Base-by-base conservation (phyloP, 208 protist species). In the Wallacemonas sp. region DNA sequence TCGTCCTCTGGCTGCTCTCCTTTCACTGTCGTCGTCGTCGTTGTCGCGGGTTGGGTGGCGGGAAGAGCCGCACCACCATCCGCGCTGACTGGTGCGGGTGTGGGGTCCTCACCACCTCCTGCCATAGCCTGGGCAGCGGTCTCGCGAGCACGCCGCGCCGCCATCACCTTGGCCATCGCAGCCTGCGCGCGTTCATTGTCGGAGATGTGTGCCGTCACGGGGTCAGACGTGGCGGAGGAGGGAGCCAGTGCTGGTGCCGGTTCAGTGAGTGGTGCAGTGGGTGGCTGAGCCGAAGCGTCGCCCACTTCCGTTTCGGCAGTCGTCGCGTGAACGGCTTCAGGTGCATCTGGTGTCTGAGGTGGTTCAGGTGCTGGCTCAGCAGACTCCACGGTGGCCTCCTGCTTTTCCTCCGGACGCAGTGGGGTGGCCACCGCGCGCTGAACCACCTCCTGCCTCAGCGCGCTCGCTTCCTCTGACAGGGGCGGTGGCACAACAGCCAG, bases 401-500 rank as follows among this genome's bases (percentile, higher is more conserved):
- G 19, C 52, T 54, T 46, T 24, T 66, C 57, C 67, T 63, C 46
- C 26, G 29, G 24, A 30, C 23, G 26, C 30, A 58, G 52, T 52
- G 72, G 12, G 49, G 70, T 32, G 27, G 65, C 56, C 0, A 44
- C 21, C 16, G 23, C 23, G 14, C 54, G 57, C 19, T 67, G 17
- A 2, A 74, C 34, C 30, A 88, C 39, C 73, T 85, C 67, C 55
- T 76, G 67, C 2, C 72, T 56, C 32, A 83, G 79, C 47, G 74
- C 65, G 16, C 43, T 73, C 5, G 75, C 78, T 32, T 67, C 49
- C 46, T 58, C 62, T 26, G 74, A 58, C 57, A 78, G 63, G 14
- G 38, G 46, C 9, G 90, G 90, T 21, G 90, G 90, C 41, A 93
- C 68, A 33, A 96, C 87, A 24, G 58, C 65, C 39, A 96, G 72